Base-by-base conservation (phyloP, 2,329 filamentous ascomycete species). In the Penicillium hordei region DNA sequence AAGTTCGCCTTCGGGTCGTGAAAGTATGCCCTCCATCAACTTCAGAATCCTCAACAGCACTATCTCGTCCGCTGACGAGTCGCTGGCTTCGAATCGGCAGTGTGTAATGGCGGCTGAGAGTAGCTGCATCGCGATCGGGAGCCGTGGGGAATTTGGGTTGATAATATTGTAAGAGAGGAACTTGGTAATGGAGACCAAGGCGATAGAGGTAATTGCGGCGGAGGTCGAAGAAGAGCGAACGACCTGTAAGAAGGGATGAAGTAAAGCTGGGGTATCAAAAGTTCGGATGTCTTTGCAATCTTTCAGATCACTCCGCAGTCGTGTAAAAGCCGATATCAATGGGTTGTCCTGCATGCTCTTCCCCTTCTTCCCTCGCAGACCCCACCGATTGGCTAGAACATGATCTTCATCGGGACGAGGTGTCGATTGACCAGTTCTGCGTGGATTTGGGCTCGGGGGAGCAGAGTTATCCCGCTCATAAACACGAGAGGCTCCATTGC, bases 271-370 rank as follows among this genome's bases (percentile, higher is more conserved):
- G 0, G 93, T 92, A 76, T 97, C 93, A 72, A 97, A 97, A 10
- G 82, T 83, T 68, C 87, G 85, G 61, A 99, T 94, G 73, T 97
- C 91, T 90, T 88, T 93, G 68, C 93, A 90, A 48, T 86, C 87
- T 63, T 93, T 91, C 65, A 99, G 81, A 72, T 97, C 93, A 69
- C 90, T 89, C 59, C 94, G 86, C 64, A 99, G 78, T 68, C 91
- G 89, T 50, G 93, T 91, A 78, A 99, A 99, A 15, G 91, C 93
- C 61, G 92, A 89, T 80, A 99, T 96, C 68, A 99, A 82, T 39
- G 94, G 94, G 69, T 97, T 96, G 76, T 97, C 94, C 77, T 97
- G 92, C 83, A 97, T 89, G 79, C 91, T 96, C 81, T 93, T 96
- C 51, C 93, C 93, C 78, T 92, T 96, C 83, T 96, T 96, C 34